Evolutionary conservation across 306 rosid species (phyloP), one percentile per base, ranked within the genome.

Genomic region (Mimosa pudica): DNA sequence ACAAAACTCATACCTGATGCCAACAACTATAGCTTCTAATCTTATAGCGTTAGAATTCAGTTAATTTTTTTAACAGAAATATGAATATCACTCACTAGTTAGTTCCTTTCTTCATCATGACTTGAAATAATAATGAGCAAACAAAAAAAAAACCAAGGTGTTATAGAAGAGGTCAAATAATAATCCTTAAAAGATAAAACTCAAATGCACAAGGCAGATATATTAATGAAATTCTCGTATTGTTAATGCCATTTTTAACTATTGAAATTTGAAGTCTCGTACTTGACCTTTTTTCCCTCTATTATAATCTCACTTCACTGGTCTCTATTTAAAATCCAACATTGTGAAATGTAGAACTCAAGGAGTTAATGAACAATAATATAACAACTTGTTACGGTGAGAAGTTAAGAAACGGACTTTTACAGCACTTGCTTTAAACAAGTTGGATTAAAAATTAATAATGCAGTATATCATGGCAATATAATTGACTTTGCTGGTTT

Each of bases 401-500:
- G 46, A 42, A 68, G 17, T 42, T 48, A 71, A 51, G 76, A 16
- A 71, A 71, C 62, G 10, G 20, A 49, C 63, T 35, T 35, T 36
- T 18, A 52, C 36, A 41, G 41, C 30, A 68, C 54, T 41, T n/a
- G 78, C 14, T 57, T 10, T 18, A 57, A 74, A n/a, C 24, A 38
- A 57, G 9, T 12, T 14, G 13, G 58, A 75, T 75, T 60, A 44
- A 73, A 30, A 38, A 38, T 38, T 41, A 41, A 60, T 75, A 55
- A 55, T 55, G 57, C 69, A 45, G 8, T 62, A 30, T 47, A 30
- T 47, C 54, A 63, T 14, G 72, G 33, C 62, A 76, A 14, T 76
- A 68, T 32, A 47, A 45, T 76, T 46, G 79, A 76, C 52, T 65
- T 67, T 77, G 80, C 52, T n/a, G 74, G 74, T 77, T 65, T 77